A percentile compares a stretch with the other conserved stretches of the same genome.
Evolutionary conservation across 495 filamentous ascomycete genomes (phyloP).

Genomic region (Paragyromitra xinjiangensis): DNA sequence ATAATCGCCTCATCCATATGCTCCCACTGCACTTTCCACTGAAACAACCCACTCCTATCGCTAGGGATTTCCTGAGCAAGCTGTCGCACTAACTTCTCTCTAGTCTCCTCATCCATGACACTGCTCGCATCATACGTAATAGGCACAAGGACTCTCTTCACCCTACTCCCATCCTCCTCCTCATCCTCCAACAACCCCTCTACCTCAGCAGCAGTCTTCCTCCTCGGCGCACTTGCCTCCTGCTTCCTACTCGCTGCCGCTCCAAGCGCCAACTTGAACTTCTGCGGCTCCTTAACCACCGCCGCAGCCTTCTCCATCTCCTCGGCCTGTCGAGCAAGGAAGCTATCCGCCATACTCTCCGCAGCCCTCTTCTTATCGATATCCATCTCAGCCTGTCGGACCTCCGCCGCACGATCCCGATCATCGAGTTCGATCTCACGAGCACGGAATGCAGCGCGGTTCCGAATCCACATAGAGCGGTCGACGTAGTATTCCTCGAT

Average conservation of each 20-base stretch:
- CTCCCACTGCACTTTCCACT: conserved; percentile 92
- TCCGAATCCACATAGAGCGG: conserved; percentile 82
- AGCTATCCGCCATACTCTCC: conserved; percentile 87
- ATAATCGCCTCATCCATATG: conserved; percentile 87
- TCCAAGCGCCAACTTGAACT: conserved; percentile 93
- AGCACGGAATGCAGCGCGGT: conserved; percentile 74
- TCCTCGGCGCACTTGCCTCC: conserved; percentile 69
- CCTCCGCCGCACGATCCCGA: conserved; percentile 78
- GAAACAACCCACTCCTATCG: conserved; percentile 86
- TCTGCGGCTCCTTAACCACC: conserved; percentile 71
- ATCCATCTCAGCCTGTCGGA: conserved; percentile 73
- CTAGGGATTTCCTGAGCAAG: conserved; percentile 89
- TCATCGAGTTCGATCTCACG: conserved; percentile 81
- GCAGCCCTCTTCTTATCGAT: conserved; percentile 77
- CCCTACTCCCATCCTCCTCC: conserved; percentile 75
- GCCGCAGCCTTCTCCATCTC: conserved; percentile 72
- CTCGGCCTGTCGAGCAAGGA: conserved; percentile 86
- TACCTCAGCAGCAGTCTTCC: conserved; percentile 89
- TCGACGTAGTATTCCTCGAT: conserved; percentile 85
- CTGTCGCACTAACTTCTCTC: conserved; percentile 75
- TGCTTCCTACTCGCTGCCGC: conserved; percentile 83
- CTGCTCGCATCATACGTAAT: conserved; percentile 86
- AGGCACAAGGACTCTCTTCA: conserved; percentile 83
- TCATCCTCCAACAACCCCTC: conserved; percentile 95
- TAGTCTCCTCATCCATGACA: conserved; percentile 79